phyloP scores from a whole-genome alignment of 257 asterid genomes.

The Capsicum baccatum region DNA sequence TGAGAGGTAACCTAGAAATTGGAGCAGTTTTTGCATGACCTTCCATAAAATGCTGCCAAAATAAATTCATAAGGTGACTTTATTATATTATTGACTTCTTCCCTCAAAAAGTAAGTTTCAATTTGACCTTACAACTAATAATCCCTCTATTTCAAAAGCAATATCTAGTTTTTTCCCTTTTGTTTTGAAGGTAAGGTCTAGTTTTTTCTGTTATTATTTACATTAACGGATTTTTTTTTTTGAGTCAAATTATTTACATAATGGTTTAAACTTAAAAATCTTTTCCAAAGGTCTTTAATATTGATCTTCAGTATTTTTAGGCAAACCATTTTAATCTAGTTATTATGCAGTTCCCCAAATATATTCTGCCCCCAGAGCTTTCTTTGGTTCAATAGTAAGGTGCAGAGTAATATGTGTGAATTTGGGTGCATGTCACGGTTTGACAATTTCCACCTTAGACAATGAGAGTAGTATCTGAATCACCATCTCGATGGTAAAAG shows the following conservation, averaged over 20 bases:
- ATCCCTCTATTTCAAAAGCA: neutral
- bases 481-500: neutral
- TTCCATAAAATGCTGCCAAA: conserved; percentile 97
- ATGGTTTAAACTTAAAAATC: neutral
- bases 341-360: neutral
- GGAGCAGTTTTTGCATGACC: conserved; percentile 98
- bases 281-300: neutral
- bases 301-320: neutral
- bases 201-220: neutral
- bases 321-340: neutral
- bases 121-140: neutral
- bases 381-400: neutral
- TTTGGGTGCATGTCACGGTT: neutral
- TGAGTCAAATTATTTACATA: neutral
- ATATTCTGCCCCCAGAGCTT: neutral
- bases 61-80: neutral
- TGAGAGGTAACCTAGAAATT: conserved; percentile 90
- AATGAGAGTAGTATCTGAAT: neutral
- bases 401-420: neutral
- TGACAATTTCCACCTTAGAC: neutral
- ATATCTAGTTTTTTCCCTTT: neutral
- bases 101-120: neutral
- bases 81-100: neutral
- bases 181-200: too few relatives aligned
- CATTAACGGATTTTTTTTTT: neutral